phyloP scores from a whole-genome alignment of 202 grass and related monocot genomes.

The Bolboschoenoplectus hybrid region DNA sequence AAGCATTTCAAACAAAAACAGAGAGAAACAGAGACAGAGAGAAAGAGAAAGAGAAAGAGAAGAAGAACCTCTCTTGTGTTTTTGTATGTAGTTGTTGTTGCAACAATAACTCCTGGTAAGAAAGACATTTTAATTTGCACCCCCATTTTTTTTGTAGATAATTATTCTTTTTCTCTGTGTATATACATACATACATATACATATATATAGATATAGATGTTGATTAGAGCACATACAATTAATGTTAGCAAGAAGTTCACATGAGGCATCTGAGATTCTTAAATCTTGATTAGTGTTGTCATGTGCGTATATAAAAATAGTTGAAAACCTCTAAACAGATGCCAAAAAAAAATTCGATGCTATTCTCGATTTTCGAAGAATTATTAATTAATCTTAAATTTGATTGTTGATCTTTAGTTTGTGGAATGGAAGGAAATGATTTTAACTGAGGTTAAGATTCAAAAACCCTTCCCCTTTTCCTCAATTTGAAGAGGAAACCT shows the following conservation, averaged over 20 bases:
- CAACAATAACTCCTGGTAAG: too few relatives aligned
- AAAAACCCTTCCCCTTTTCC: neutral
- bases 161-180: too few relatives aligned
- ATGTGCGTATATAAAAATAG: neutral
- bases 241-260: slow-evolving; percentile 8
- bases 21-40: neutral
- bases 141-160: too few relatives aligned
- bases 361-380: neutral
- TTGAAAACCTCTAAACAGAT: neutral
- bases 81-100: too few relatives aligned
- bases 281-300: neutral
- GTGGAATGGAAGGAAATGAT: too few relatives aligned
- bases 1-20: neutral
- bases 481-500: neutral
- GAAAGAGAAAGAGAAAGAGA: neutral
- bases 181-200: too few relatives aligned
- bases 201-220: too few relatives aligned
- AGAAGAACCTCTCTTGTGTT: too few relatives aligned
- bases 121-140: too few relatives aligned
- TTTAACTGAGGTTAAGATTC: neutral
- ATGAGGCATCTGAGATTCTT: neutral
- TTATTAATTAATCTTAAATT: neutral
- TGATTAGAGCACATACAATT: neutral
- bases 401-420: neutral
- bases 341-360: neutral